Base-by-base conservation (phyloP, 2,329 filamentous ascomycete genomes). In the Monosporascus sp. region DNA sequence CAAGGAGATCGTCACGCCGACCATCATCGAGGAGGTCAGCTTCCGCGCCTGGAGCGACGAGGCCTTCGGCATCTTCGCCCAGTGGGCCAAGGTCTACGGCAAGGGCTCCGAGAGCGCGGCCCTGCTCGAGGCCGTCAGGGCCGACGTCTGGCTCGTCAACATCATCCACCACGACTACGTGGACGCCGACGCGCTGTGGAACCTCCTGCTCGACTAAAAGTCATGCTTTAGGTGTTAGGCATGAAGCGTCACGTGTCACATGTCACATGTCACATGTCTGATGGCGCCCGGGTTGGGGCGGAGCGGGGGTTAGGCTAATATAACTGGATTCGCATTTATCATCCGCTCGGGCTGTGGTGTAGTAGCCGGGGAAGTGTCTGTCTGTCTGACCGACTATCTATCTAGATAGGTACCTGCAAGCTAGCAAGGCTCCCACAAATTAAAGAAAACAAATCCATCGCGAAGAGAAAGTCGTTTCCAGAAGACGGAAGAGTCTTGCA, bases 31-130 rank as follows among this genome's bases (percentile, higher is more conserved):
- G 69, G 89, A 92, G 62, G 90, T 96, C 50, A 94, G 89, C 68
- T 97, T 97, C 78, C 81, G 85, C 57, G 90, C 92, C 7, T 99
- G 94, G 94, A 82, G 85, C 53, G 94, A 97, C 67, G 94, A 99
- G 77, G 93, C 94, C 1, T 99, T 94, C 74, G 88, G 87, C 35
- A 96, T 97, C 65, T 97, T 93, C 89, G 82, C 79, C 43, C 94
- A 97, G 75, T 99, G 94, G 94, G 86, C 88, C 56, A 81, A 88
- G 60, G 88, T 97, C 47, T 97, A 96, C 70, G 84, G 84, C n/a
- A 80, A 85, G 48, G 84, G 82, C 6, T 88, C 86, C 3, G 77
- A 82, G 50, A 91, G 86, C 54, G 85, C 87, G 62, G 82, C 80
- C 65, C 75, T 97, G 52, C 74, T 99, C 44, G 83, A 87, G 57